Conservation (phyloP, 2,329 filamentous ascomycete genomes). For the Periconia macrospinosa region DNA sequence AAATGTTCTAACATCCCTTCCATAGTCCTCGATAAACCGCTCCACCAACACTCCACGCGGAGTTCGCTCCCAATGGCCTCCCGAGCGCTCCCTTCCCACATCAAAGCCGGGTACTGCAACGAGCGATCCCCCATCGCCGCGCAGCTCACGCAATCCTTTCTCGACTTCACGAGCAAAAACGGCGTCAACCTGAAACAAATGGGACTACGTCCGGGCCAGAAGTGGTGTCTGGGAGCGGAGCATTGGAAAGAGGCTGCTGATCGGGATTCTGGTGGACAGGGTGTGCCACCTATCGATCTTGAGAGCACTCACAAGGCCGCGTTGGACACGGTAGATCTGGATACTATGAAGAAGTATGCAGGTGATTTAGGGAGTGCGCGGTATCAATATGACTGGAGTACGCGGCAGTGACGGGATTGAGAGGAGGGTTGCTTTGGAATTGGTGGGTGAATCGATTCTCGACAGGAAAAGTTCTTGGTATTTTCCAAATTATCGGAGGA, state of each 20-base stretch:
- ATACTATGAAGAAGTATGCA: slow-evolving; percentile 13
- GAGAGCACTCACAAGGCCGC: slow-evolving; percentile 15
- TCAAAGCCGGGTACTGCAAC: slow-evolving; percentile 17
- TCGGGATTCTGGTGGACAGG: slow-evolving; percentile 9
- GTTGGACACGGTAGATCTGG: slow-evolving; percentile 9
- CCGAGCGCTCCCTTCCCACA: slow-evolving; percentile 9
- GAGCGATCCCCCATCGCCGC: slow-evolving; percentile 13
- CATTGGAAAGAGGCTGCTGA: slow-evolving; percentile 11
- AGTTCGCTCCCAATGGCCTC: slow-evolving; percentile 15
- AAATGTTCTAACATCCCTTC: background rate
- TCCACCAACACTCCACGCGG: slow-evolving; percentile 15
- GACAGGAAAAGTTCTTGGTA: too few relatives aligned
- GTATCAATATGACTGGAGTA: background rate
- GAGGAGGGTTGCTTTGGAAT: too few relatives aligned
- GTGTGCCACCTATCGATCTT: slow-evolving; percentile 11
- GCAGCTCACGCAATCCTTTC: slow-evolving; percentile 13
- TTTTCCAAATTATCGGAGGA: too few relatives aligned
- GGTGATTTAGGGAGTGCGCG: background rate
- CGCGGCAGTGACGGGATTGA: background rate
- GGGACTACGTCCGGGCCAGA: slow-evolving; percentile 14
- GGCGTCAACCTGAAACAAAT: slow-evolving; percentile 14
- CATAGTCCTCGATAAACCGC: slow-evolving; percentile 11
- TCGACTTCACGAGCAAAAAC: slow-evolving; percentile 11
- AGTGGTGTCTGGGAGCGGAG: slow-evolving; percentile 13
- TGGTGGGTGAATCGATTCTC: too few relatives aligned